Evolutionary conservation across 768 basidiomycete species (phyloP).

Genomic region (Tubosaeta brunneosetosa): DNA sequence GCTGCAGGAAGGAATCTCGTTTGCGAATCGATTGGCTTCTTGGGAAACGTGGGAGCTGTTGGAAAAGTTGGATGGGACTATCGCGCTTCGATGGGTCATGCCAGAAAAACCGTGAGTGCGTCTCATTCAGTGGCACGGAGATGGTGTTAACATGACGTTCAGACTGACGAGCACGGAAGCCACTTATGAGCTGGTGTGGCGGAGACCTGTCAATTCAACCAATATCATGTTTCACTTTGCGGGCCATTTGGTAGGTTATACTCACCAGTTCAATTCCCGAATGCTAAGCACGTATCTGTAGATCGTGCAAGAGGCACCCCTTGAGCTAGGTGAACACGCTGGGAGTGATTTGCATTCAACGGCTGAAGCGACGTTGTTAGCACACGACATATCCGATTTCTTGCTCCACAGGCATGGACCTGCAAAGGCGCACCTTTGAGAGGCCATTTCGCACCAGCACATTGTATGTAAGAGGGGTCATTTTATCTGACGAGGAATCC

Average conservation of each 20-base stretch:
- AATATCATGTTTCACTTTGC: conserved; percentile 26
- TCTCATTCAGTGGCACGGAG: background rate
- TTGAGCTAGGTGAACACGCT: conserved; percentile 22
- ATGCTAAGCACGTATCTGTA: background rate
- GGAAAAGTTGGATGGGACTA: conserved; percentile 21
- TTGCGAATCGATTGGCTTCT: conserved; percentile 39
- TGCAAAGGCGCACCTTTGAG: conserved; percentile 4
- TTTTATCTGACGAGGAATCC: conserved; percentile 25
- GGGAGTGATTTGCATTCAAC: background rate
- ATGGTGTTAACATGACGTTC: background rate
- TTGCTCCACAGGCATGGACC: conserved; percentile 12
- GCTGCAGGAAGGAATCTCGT: conserved; percentile 60
- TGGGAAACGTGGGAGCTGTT: conserved; percentile 29
- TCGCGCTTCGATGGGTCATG: conserved; percentile 28
- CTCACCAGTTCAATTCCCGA: background rate
- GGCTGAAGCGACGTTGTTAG: conserved; percentile 4
- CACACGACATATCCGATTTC: conserved; percentile 26
- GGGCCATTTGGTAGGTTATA: conserved; percentile 27
- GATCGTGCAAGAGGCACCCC: conserved; percentile 28
- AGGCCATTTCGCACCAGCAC: background rate
- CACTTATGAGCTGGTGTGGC: conserved; percentile 26
- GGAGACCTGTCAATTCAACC: conserved; percentile 27
- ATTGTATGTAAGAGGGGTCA: background rate
- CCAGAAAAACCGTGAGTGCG: conserved; percentile 18
- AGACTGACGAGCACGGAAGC: conserved; percentile 14